Evolutionary conservation across 495 filamentous ascomycete genomes (phyloP).

Genomic region (Staphylotrichum tortipilum): DNA sequence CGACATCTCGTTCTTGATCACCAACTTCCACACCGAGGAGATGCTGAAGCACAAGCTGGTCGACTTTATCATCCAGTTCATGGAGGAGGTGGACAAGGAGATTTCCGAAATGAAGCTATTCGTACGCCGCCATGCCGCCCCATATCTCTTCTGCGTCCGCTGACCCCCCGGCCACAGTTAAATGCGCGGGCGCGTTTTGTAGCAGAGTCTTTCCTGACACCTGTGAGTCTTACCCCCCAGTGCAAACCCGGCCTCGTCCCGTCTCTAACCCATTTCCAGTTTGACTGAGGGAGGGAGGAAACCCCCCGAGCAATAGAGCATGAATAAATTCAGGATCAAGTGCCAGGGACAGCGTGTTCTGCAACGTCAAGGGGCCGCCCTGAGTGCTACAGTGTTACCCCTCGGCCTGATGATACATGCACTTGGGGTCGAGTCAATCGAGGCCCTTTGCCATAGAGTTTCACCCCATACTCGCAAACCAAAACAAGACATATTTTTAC

Average conservation of each 20-base stretch:
- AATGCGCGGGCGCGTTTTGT: conserved; percentile 97
- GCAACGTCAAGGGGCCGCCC: background rate
- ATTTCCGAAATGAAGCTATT: conserved; percentile 99
- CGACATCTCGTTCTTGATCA: conserved; percentile 97
- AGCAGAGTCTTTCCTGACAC: conserved; percentile 94
- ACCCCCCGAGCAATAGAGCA: background rate
- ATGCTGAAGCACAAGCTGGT: conserved; percentile 98
- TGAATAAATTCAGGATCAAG: background rate
- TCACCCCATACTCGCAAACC: too few relatives aligned
- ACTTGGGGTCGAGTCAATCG: background rate
- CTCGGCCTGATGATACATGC: conserved; percentile 10
- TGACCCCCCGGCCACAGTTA: conserved; percentile 47
- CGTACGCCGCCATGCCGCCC: conserved; percentile 46
- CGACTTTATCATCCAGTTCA: conserved; percentile 97
- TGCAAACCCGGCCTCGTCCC: background rate
- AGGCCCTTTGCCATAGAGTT: too few relatives aligned
- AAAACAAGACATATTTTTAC: too few relatives aligned
- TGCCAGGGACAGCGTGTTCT: background rate
- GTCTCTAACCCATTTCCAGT: background rate
- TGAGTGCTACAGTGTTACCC: background rate
- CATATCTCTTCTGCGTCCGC: background rate
- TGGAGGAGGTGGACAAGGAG: conserved; percentile 99
- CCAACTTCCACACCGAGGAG: conserved; percentile 94
- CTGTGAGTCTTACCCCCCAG: conserved; percentile 49
- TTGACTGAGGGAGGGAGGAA: conserved; percentile 4